Conservation (phyloP, 2,329 filamentous ascomycete species). For the Drechmeria coniospora region DNA sequence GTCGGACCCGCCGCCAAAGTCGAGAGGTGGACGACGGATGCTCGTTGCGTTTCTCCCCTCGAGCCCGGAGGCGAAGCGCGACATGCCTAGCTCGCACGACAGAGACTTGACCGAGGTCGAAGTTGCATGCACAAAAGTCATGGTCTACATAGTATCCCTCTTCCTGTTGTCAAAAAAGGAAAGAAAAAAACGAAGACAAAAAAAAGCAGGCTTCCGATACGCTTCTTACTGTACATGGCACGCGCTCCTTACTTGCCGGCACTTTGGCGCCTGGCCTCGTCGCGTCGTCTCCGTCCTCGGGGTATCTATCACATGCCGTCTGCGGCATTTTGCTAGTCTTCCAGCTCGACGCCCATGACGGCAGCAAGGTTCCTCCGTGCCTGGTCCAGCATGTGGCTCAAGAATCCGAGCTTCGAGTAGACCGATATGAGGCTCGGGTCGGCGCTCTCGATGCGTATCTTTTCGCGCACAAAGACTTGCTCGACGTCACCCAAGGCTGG, state of each 20-base stretch:
- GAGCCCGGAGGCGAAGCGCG: too few relatives aligned
- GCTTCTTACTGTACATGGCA: too few relatives aligned
- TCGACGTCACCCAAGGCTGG: conserved; percentile 12
- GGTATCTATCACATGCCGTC: conserved; percentile 10
- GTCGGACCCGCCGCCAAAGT: background rate
- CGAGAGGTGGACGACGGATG: background rate
- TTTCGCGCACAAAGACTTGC: conserved; percentile 77
- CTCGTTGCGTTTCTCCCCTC: too few relatives aligned
- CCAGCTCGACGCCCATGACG: conserved; percentile 51
- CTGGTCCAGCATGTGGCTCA: conserved; percentile 57
- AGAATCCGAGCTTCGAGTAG: conserved; percentile 65
- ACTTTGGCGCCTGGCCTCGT: too few relatives aligned
- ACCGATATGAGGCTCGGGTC: conserved; percentile 76
- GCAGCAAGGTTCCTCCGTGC: conserved; percentile 58
- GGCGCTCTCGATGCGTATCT: conserved; percentile 74
- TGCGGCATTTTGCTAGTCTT: conserved; percentile 4
- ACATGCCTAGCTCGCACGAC: too few relatives aligned
- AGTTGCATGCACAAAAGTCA: background rate
- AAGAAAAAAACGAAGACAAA: too few relatives aligned
- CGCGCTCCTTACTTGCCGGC: too few relatives aligned
- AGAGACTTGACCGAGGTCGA: too few relatives aligned
- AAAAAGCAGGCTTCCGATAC: too few relatives aligned
- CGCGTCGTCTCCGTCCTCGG: too few relatives aligned
- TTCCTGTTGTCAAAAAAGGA: too few relatives aligned
- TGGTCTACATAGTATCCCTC: too few relatives aligned